Evolutionary conservation across 2,329 filamentous ascomycete species (phyloP).

Genomic region (Fusarium sterilihyphosum): DNA sequence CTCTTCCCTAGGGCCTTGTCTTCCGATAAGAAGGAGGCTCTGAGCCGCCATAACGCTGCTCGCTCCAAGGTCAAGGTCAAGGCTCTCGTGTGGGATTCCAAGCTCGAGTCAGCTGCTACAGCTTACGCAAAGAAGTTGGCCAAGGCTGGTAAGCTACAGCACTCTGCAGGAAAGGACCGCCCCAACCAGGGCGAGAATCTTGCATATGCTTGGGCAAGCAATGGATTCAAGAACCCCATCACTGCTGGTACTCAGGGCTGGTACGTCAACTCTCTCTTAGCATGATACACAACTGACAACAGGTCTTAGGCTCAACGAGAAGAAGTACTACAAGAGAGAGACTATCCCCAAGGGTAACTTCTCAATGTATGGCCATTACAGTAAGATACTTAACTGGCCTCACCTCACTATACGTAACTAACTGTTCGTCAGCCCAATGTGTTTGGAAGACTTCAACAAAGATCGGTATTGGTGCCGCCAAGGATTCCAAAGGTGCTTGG

Average conservation of each 20-base stretch:
- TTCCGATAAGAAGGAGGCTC: slow-evolving; percentile 23
- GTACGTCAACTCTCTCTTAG: neutral
- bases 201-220: slow-evolving; percentile 29
- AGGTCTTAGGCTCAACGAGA: slow-evolving; percentile 25
- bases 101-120: slow-evolving; percentile 19
- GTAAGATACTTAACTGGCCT: neutral
- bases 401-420: rapidly evolving
- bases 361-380: slow-evolving; percentile 43
- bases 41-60: slow-evolving; percentile 31
- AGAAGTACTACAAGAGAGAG: slow-evolving; percentile 31
- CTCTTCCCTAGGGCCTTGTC: slow-evolving; percentile 20
- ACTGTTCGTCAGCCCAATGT: slow-evolving; percentile 35
- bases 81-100: slow-evolving; percentile 21
- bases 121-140: slow-evolving; percentile 33
- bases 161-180: slow-evolving; percentile 12
- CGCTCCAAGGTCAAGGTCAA: slow-evolving; percentile 28
- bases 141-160: slow-evolving; percentile 14
- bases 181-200: slow-evolving; percentile 38
- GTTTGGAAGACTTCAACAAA: slow-evolving; percentile 48
- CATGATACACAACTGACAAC: neutral
- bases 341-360: slow-evolving; percentile 38
- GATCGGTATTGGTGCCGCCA: slow-evolving; percentile 46
- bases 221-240: slow-evolving; percentile 17
- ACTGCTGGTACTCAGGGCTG: slow-evolving; percentile 26
- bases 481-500: slow-evolving; percentile 43